Base-by-base conservation (phyloP, 2,329 filamentous ascomycete species). In the Colletotrichum destructivum region DNA sequence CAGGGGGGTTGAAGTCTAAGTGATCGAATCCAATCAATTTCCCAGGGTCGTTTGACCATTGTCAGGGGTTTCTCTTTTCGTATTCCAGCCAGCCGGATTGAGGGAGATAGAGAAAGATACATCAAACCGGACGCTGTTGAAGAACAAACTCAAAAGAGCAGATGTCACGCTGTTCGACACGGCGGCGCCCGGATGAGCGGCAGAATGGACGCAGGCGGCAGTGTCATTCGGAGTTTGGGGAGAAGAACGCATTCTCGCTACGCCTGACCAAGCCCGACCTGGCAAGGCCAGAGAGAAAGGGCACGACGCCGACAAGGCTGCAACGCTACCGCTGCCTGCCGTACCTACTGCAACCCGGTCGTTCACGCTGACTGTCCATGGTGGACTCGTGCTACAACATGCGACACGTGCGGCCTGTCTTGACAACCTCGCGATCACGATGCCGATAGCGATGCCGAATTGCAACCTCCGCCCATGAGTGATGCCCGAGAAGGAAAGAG, bases 61-160 rank as follows among this genome's bases (percentile, higher is more conserved):
- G 31, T 42, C 60, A 40, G 42, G 31, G 60, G 46, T 7, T 51
- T n/a, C 21, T 15, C 15, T 15, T 44, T n/a, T 26, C 26, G 31
- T 21, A n/a, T 42, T 62, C 46, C 31, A 23, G 44, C 59, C n/a
- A 2, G 52, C 35, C 4, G n/a, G 4, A 7, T 31, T 31, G 31
- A 31, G 31, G 31, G 31, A 31, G 31, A 31, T 31, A 31, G 31
- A 31, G 31, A 31, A 31, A 31, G 31, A 42, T 40, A 46, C 26
- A 4, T 26, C 26, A 26, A 26, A 26, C 26, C 26, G 13, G 66
- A 70, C 56, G 56, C 55, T 70, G 68, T 55, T 49, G 68, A 70
- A 67, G 49, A 66, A 31, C 31, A 66, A 60, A 26, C 12, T 18
- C 35, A 23, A 46, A 40, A 11, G 23, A n/a, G 18, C 13, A 26